Evolutionary conservation across 2,329 filamentous ascomycete genomes (phyloP), one percentile per base, ranked within the genome.

Genomic region (Epichloe sylvatica): DNA sequence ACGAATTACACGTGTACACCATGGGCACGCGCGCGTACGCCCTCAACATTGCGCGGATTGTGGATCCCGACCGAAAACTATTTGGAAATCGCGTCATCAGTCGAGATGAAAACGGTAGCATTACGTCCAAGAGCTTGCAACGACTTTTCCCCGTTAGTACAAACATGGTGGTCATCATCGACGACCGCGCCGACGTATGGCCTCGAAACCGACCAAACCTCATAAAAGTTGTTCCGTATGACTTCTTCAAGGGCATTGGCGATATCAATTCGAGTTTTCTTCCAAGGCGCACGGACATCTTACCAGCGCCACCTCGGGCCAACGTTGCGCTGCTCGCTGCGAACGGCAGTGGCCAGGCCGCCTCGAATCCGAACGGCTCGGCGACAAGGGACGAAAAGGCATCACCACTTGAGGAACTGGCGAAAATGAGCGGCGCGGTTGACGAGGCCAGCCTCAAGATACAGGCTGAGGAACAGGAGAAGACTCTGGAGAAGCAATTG

Each of bases 11-110:
- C 64, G 91, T 98, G 54, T 98, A 98, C 71, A 98, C 92, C 41
- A 98, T 98, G 92, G 92, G 91, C 50, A 98, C 92, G 21, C 80
- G 92, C 55, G 87, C 91, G n/a, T 98, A 98, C 63, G 92, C 92
- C 9, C 76, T 90, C 57, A 84, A 87, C 53, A 94, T 98, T 58
- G 89, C 89, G 37, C 84, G 85, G 57, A 91, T 98, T 54, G 86
- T 98, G 54, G 92, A 98, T 60, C 91, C 91, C 0, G 81, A 91
- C 35, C 80, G 83, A 55, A 90, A 84, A 62, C 80, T 95, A 9
- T 98, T 98, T 64, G 91, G 86, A 38, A 90, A 96, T 66, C 81
- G 92, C 49, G 90, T 98, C 59, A 85, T 98, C 60, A 97, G 91
- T 66, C 84, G 92, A 60, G 91, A 97, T 64, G 92, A 98, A 68